Conservation (phyloP, 2,329 filamentous ascomycete genomes). For the Fusarium camptoceras region DNA sequence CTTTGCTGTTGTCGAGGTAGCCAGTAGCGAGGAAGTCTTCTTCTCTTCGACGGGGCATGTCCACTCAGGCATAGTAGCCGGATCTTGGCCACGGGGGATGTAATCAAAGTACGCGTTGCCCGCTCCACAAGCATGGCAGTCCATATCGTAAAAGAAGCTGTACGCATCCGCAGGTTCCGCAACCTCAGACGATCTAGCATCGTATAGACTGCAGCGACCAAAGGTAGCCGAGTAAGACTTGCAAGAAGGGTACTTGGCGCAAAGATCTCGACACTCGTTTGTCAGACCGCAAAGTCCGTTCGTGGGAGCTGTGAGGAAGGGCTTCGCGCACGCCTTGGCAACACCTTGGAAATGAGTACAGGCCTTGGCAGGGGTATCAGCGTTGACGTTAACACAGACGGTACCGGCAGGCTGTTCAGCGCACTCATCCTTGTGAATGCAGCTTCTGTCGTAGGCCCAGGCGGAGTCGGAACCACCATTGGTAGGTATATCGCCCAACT, state of each 20-base stretch:
- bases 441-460: constrained; percentile 37
- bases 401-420: constrained; percentile 14
- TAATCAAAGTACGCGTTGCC: constrained; percentile 38
- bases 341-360: constrained; percentile 27
- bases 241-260: constrained; percentile 36
- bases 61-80: constrained; percentile 7
- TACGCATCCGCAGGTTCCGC: constrained; percentile 4
- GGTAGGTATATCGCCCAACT: constrained; percentile 7
- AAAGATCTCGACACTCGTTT: constrained; percentile 39
- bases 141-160: constrained; percentile 35
- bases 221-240: constrained; percentile 39
- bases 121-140: constrained; percentile 33
- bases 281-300: constrained; percentile 14
- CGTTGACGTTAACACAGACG: constrained; percentile 33
- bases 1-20: neutral
- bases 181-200: constrained; percentile 28
- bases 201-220: constrained; percentile 30
- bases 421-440: constrained; percentile 27
- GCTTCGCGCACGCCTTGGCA: constrained; percentile 34
- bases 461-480: constrained; percentile 20
- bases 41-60: constrained; percentile 6
- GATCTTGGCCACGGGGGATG: constrained; percentile 18
- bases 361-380: constrained; percentile 30
- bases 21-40: constrained; percentile 1
- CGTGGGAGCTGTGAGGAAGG: constrained; percentile 28